These are phyloP conservation scores for Entomortierella lignicola DNA, from an alignment of 192 early-diverging fungal genomes.

Conservation along the genomic window DNA sequence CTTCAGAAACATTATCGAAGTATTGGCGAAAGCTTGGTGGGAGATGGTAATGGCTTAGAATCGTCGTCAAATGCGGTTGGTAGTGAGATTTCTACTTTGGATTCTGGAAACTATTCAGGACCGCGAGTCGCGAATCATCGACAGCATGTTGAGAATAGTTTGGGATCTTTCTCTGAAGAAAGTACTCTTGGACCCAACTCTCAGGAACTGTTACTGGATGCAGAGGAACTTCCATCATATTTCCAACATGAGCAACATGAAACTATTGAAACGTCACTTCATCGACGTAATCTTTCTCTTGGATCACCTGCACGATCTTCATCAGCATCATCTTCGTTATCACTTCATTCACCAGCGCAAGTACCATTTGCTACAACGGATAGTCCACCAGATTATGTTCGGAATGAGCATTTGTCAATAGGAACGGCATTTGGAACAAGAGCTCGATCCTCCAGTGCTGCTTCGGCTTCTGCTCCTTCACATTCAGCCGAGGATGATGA, in stretches of 20 bases:
- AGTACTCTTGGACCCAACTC: constrained; percentile 13
- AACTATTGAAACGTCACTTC: constrained; percentile 1
- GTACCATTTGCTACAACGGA: neutral
- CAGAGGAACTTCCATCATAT: constrained; percentile 44
- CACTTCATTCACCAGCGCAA: constrained; percentile 24
- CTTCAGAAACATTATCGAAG: constrained; percentile 47
- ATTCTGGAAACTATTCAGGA: neutral
- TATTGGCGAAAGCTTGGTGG: constrained; percentile 31
- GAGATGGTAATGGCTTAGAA: neutral
- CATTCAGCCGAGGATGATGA: constrained; percentile 18
- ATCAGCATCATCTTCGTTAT: constrained; percentile 42
- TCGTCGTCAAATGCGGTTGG: neutral
- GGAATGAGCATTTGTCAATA: constrained; percentile 3
- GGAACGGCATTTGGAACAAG: neutral
- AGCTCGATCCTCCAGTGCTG: neutral
- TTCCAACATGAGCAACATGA: constrained; percentile 40
- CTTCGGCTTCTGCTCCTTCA: neutral
- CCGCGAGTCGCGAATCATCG: constrained; percentile 8
- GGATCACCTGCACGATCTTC: constrained; percentile 46
- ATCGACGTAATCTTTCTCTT: constrained; percentile 31
- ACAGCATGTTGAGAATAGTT: constrained; percentile 32
- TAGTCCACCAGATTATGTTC: constrained; percentile 49
- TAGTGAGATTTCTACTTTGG: neutral
- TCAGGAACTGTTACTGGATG: constrained; percentile 32
- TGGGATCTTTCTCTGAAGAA: constrained; percentile 20